Evolutionary conservation across 805 yeast species (phyloP), one percentile per base, ranked within the genome.

Genomic region (Wickerhamiella australiensis): DNA sequence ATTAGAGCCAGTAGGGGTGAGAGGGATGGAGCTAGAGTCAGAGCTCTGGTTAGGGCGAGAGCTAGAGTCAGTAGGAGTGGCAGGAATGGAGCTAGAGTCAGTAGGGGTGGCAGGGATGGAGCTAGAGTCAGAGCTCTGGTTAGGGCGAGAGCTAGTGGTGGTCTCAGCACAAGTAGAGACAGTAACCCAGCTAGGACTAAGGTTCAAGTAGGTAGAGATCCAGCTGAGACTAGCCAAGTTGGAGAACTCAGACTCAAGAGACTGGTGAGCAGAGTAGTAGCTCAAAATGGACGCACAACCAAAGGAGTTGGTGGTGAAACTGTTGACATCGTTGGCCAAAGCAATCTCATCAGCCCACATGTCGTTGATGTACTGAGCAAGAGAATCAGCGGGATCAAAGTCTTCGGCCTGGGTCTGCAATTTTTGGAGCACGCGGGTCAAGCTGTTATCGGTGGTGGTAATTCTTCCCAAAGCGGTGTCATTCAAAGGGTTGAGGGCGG

Each of bases 111-210:
- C 9, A n/a, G 37, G 5, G 25, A 20, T 37, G 21, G 47, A 21
- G 27, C 23, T 18, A 27, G 38, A 7, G 15, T 8, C 27, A 12
- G 33, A 9, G 13, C 29, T 5, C n/a, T 33, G 21, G 12, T 8
- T 13, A 20, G 21, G 23, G 23, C 21, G 35, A 25, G 50, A 43
- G 42, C 48, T 31, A 17, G 20, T 36, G 6, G 48, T 36, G n/a
- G n/a, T n/a, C n/a, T n/a, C n/a, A 36, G 29, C 9, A 11, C 29
- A 26, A 31, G 27, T 25, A 31, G 15, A 12, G n/a, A 31, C 35
- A n/a, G 35, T 31, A 5, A n/a, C 15, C 35, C 35, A 31, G 15
- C 15, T 12, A n/a, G 35, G 15, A 31, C 9, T 6, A 6, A 31
- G 15, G n/a, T 31, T 31, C 35, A 31, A 31, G 35, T 31, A 31